These are phyloP conservation scores for Dalechampia spathulata DNA, from an alignment of 441 rosid species.

Conservation along the genomic window DNA sequence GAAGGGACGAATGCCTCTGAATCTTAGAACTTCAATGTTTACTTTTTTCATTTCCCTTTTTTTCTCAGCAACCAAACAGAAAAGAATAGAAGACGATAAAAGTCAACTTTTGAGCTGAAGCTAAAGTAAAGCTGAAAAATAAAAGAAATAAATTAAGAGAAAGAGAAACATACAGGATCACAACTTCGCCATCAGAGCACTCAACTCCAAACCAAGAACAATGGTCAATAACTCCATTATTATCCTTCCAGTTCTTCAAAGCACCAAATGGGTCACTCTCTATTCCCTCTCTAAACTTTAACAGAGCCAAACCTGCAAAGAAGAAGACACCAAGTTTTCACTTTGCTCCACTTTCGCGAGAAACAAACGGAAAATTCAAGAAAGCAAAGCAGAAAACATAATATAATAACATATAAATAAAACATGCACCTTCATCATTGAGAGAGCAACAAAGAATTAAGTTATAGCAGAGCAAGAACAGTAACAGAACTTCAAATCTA, in stretches of 20 bases:
- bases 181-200: slow-evolving; percentile 65
- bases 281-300: slow-evolving; percentile 56
- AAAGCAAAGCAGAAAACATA: not conserved
- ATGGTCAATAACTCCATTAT: slow-evolving; percentile 33
- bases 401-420: not conserved
- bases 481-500: slow-evolving; percentile 25
- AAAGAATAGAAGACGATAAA: not conserved
- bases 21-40: not conserved
- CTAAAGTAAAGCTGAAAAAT: not conserved
- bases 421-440: slow-evolving; percentile 51
- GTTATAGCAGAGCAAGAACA: slow-evolving; percentile 29
- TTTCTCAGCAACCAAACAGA: slow-evolving; percentile 18
- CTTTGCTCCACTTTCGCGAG: slow-evolving; percentile 11
- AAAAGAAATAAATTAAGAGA: not conserved
- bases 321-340: not conserved
- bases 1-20: not conserved
- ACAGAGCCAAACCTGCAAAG: slow-evolving; percentile 52
- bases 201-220: slow-evolving; percentile 81
- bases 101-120: not conserved
- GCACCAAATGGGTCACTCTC: slow-evolving; percentile 61
- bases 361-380: slow-evolving; percentile 9
- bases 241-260: slow-evolving; percentile 50
- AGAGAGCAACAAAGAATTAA: slow-evolving; percentile 33
- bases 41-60: not conserved
- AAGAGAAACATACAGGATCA: slow-evolving; percentile 47